Evolutionary conservation across 2,329 filamentous ascomycete species (phyloP).

Genomic region (Berkeleyomyces basicola): DNA sequence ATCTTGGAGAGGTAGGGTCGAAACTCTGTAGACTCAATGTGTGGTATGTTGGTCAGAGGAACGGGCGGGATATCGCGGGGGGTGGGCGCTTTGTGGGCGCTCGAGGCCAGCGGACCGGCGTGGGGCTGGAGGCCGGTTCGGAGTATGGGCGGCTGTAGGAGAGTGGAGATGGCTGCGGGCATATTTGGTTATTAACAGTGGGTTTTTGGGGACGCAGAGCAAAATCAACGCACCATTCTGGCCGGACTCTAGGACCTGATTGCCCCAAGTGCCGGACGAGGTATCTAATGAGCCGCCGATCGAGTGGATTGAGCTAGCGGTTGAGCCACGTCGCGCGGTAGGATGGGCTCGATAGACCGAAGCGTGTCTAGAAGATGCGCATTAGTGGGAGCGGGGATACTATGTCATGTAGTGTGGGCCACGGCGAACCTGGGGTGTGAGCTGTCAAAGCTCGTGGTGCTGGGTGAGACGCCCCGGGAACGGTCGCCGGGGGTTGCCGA

Average conservation of each 20-base stretch:
- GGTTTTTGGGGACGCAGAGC: neutral
- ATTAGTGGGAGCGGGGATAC: neutral
- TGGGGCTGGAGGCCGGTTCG: constrained; percentile 75
- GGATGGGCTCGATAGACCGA: constrained; percentile 27
- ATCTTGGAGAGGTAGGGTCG: constrained; percentile 72
- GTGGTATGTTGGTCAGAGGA: constrained; percentile 71
- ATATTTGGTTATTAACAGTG: neutral
- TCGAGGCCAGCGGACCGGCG: constrained; percentile 50
- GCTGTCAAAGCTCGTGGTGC: constrained; percentile 9
- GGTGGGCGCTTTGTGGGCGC: constrained; percentile 66
- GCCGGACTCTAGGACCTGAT: constrained; percentile 50
- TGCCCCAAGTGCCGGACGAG: constrained; percentile 37
- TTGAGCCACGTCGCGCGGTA: constrained; percentile 49
- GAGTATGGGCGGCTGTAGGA: constrained; percentile 81
- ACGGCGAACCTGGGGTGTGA: constrained; percentile 4
- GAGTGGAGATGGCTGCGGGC: constrained; percentile 65
- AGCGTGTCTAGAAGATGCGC: constrained; percentile 3
- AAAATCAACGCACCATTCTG: constrained; percentile 51
- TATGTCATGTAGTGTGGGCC: neutral
- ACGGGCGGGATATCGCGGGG: constrained; percentile 86
- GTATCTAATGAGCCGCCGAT: constrained; percentile 71
- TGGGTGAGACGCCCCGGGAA: constrained; percentile 9
- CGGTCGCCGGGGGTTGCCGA: constrained; percentile 6
- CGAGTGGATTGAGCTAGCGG: constrained; percentile 74
- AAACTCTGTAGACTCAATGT: constrained; percentile 66